Conservation (phyloP, 441 rosid genomes). For the Jatropha podagrica region DNA sequence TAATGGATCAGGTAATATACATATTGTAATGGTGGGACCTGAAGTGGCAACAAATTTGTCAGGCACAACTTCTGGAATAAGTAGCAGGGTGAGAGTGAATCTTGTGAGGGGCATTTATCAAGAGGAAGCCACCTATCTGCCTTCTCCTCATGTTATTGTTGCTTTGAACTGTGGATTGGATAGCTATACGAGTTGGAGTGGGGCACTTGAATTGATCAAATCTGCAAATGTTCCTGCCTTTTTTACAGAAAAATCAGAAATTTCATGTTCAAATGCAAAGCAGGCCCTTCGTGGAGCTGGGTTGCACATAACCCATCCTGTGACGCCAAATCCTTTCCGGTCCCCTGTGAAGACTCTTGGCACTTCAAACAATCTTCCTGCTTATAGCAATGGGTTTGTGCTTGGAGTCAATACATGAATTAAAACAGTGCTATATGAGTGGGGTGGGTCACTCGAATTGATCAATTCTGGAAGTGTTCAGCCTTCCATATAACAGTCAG, state of each 20-base stretch:
- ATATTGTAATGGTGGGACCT: constrained; percentile 50
- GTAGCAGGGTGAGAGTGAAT: constrained; percentile 47
- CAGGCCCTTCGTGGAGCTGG: constrained; percentile 46
- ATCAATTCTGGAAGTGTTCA: constrained; percentile 35
- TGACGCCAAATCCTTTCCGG: constrained; percentile 47
- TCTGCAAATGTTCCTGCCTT: constrained; percentile 40
- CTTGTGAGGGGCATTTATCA: constrained; percentile 46
- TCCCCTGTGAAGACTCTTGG: constrained; percentile 38
- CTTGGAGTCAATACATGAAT: constrained; percentile 41
- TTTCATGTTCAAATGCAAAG: constrained; percentile 40
- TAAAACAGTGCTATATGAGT: constrained; percentile 9
- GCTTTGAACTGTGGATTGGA: constrained; percentile 42
- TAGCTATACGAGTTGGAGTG: constrained; percentile 35
- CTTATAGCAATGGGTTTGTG: constrained; percentile 45
- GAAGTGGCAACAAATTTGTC: constrained; percentile 46
- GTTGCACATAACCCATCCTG: constrained; percentile 45
- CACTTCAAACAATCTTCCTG: constrained; percentile 43
- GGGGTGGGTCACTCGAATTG: constrained; percentile 43
- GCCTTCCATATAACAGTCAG: constrained; percentile 41
- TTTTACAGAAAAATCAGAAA: constrained; percentile 45
- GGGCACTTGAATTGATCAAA: constrained; percentile 42
- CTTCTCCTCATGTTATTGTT: constrained; percentile 41
- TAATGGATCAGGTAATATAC: constrained; percentile 45
- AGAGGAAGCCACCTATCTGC: constrained; percentile 45
- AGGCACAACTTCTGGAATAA: constrained; percentile 49